Conservation (phyloP, 1,284 basidiomycete genomes). For the Entoloma clypeatum region DNA sequence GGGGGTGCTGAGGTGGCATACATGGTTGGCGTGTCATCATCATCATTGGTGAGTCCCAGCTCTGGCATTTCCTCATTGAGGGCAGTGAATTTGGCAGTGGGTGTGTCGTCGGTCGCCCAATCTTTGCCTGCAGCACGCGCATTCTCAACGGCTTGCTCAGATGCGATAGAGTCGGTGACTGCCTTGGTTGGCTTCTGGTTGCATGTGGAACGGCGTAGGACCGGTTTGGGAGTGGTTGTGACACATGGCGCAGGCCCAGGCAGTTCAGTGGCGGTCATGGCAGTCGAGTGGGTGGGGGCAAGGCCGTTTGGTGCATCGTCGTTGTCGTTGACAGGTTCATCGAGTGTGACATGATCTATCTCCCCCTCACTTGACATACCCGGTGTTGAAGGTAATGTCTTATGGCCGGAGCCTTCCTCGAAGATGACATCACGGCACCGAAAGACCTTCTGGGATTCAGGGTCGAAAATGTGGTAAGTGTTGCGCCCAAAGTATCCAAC, state of each 20-base stretch:
- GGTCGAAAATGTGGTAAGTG: constrained; percentile 21
- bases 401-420: constrained; percentile 20
- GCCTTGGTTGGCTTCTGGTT: neutral
- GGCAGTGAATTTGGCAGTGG: no score
- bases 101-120: neutral
- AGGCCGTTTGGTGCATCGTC: no score
- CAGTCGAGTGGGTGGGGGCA: no score
- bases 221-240: no score
- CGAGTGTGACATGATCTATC: neutral
- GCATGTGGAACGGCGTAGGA: neutral
- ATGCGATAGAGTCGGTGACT: neutral
- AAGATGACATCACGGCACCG: constrained; percentile 25
- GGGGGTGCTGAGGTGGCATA: neutral
- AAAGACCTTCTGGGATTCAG: constrained; percentile 3
- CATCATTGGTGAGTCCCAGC: no score
- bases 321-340: neutral
- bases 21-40: neutral
- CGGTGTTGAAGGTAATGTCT: constrained; percentile 8
- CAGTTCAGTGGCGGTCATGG: no score
- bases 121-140: neutral
- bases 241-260: no score
- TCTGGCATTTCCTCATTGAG: no score
- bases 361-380: no score
- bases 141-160: neutral
- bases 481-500: constrained; percentile 23